Evolutionary conservation across 495 filamentous ascomycete species (phyloP).

Genomic region (Penicillium goetzii): DNA sequence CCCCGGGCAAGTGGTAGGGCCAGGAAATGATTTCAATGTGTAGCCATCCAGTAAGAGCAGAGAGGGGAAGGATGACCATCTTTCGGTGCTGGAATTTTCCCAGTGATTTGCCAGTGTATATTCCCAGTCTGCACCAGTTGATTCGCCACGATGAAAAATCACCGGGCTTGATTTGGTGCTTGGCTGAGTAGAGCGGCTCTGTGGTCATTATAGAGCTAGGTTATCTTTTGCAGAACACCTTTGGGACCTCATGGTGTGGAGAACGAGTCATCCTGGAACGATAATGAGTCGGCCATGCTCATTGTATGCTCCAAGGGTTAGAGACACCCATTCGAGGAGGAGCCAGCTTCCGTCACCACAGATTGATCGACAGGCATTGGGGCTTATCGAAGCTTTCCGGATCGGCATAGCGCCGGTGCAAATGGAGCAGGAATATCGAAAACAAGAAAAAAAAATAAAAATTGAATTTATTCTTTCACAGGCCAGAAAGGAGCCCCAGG

Average conservation of each 20-base stretch:
- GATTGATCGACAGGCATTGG: slow-evolving; percentile 18
- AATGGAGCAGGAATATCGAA: slow-evolving; percentile 1
- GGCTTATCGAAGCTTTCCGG: slow-evolving; percentile 24
- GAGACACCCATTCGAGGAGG: neutral
- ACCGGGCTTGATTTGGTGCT: slow-evolving; percentile 19
- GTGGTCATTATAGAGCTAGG: neutral
- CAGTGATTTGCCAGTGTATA: slow-evolving; percentile 16
- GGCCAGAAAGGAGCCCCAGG: slow-evolving; percentile 16
- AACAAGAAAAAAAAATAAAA: neutral
- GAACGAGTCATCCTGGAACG: neutral
- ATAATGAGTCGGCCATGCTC: neutral
- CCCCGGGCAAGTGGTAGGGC: slow-evolving; percentile 15
- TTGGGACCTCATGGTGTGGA: neutral
- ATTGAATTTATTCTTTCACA: neutral
- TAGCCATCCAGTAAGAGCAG: slow-evolving; percentile 14
- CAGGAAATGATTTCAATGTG: slow-evolving; percentile 13
- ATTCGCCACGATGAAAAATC: slow-evolving; percentile 38
- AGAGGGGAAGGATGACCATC: slow-evolving; percentile 9
- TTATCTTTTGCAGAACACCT: neutral
- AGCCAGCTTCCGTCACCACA: slow-evolving; percentile 16
- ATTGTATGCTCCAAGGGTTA: neutral
- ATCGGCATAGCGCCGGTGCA: slow-evolving; percentile 14
- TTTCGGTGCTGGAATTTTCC: slow-evolving; percentile 16
- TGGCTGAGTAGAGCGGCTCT: neutral
- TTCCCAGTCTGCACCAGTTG: slow-evolving; percentile 13